Conservation (phyloP, 2,329 filamentous ascomycete genomes). For the Ophiostoma populinum region DNA sequence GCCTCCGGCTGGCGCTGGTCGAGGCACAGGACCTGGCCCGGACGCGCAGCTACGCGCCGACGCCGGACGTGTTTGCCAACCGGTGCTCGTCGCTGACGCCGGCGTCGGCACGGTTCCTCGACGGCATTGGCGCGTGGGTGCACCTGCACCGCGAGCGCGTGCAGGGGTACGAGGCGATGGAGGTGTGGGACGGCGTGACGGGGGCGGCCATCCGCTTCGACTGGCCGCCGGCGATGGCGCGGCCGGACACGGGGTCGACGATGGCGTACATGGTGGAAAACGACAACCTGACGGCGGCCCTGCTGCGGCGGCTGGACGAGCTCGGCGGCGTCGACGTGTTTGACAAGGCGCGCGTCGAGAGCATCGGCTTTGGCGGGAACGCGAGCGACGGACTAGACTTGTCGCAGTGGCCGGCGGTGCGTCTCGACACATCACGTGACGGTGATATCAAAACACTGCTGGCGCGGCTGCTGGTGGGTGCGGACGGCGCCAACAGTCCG, state of each 20-base stretch:
- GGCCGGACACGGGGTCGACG: constrained; percentile 28
- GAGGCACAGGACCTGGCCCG: constrained; percentile 74
- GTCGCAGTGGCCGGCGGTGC: constrained; percentile 72
- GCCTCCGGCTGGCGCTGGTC: constrained; percentile 71
- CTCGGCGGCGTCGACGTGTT: constrained; percentile 54
- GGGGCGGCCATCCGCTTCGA: constrained; percentile 82
- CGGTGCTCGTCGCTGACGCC: constrained; percentile 91
- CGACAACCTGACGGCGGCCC: constrained; percentile 63
- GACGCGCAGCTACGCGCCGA: constrained; percentile 47
- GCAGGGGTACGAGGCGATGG: constrained; percentile 88
- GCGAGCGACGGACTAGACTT: constrained; percentile 46
- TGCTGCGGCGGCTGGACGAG: constrained; percentile 55
- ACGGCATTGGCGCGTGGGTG: constrained; percentile 70
- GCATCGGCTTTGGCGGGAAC: constrained; percentile 54
- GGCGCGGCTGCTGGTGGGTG: constrained; percentile 75
- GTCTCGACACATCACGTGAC: too few relatives aligned
- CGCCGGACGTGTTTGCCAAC: constrained; percentile 64
- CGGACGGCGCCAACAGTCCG: constrained; percentile 87
- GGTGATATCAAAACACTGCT: constrained; percentile 49
- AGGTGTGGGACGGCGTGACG: constrained; percentile 92
- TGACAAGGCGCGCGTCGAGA: constrained; percentile 59
- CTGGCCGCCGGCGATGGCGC: constrained; percentile 35
- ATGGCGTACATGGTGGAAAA: constrained; percentile 98
- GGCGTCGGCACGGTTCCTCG: constrained; percentile 65
- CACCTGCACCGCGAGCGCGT: constrained; percentile 57